A percentile compares a stretch with the other conserved stretches of the same genome.
Evolutionary conservation across 768 basidiomycete species (phyloP).

Genomic region (Leccinum olivaceopallidum): DNA sequence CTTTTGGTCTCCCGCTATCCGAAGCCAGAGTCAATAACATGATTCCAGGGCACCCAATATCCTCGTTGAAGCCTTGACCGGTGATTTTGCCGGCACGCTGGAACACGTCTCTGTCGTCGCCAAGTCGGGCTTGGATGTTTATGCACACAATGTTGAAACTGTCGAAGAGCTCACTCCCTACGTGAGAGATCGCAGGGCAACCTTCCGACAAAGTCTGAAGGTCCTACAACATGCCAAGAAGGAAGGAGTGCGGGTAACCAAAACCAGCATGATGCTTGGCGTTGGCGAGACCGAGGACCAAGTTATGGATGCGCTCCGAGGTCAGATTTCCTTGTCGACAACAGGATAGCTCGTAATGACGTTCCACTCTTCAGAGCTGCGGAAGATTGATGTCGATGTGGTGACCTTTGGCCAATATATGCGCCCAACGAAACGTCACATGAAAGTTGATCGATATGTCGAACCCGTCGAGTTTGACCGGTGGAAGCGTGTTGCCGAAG

Average conservation of each 20-base stretch:
- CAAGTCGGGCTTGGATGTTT: constrained; percentile 93
- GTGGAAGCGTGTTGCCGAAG: constrained; percentile 90
- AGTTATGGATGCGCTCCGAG: constrained; percentile 76
- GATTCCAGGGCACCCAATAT: constrained; percentile 82
- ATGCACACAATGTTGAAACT: constrained; percentile 97
- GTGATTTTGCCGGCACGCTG: constrained; percentile 85
- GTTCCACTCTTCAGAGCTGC: constrained; percentile 62
- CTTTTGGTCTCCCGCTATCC: constrained; percentile 31
- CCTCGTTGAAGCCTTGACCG: constrained; percentile 94
- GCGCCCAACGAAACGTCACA: constrained; percentile 98
- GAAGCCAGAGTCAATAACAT: neutral
- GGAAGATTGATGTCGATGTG: constrained; percentile 88
- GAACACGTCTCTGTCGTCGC: constrained; percentile 82
- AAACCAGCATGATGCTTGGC: constrained; percentile 98
- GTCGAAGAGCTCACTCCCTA: constrained; percentile 92
- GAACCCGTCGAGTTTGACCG: constrained; percentile 89
- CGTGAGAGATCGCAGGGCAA: constrained; percentile 93
- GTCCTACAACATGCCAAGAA: constrained; percentile 85
- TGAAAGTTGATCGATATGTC: constrained; percentile 98
- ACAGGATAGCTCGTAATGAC: neutral
- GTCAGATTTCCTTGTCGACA: constrained; percentile 42
- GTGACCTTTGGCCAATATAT: constrained; percentile 99
- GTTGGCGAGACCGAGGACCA: constrained; percentile 90
- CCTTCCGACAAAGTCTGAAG: constrained; percentile 79
- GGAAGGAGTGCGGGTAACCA: constrained; percentile 84